A percentile compares a stretch with the other conserved stretches of the same genome.
Evolutionary conservation across 1,139 yeast species (phyloP).

Genomic region (Yamadazyma blattariae): DNA sequence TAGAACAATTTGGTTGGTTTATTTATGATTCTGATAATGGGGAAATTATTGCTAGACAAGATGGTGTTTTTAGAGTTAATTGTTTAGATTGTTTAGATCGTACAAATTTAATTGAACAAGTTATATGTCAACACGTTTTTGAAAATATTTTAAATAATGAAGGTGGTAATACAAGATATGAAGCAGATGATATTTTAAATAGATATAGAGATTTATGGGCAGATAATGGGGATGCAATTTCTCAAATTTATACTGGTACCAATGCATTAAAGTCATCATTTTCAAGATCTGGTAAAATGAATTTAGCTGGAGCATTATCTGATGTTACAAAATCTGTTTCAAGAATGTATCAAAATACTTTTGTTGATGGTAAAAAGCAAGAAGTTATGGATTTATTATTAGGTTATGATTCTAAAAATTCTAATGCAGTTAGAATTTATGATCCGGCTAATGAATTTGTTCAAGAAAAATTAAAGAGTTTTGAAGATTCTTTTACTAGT

Average conservation of each 20-base stretch:
- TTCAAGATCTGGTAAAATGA: slow-evolving; percentile 93
- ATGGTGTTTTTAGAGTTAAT: slow-evolving; percentile 87
- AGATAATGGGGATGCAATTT: slow-evolving; percentile 95
- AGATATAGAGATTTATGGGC: slow-evolving; percentile 92
- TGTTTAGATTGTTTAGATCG: slow-evolving; percentile 95
- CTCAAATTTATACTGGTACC: slow-evolving; percentile 96
- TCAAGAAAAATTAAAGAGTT: slow-evolving; percentile 51
- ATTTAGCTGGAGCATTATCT: slow-evolving; percentile 90
- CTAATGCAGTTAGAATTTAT: slow-evolving; percentile 66
- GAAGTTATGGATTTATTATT: slow-evolving; percentile 79
- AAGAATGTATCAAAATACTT: slow-evolving; percentile 92
- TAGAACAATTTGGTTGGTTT: slow-evolving; percentile 79
- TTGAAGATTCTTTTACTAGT: slow-evolving; percentile 58
- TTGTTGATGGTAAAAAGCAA: slow-evolving; percentile 89
- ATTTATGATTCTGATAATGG: slow-evolving; percentile 53
- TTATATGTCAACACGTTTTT: slow-evolving; percentile 58
- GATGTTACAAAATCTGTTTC: slow-evolving; percentile 96
- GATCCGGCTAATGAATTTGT: slow-evolving; percentile 91
- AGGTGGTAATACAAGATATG: slow-evolving; percentile 19
- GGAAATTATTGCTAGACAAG: slow-evolving; percentile 66
- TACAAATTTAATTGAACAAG: slow-evolving; percentile 90
- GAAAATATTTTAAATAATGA: slow-evolving; percentile 62
- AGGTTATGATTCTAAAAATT: slow-evolving; percentile 73
- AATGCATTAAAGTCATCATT: slow-evolving; percentile 93
- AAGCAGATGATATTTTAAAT: slow-evolving; percentile 47